Conservation (phyloP, 495 filamentous ascomycete genomes). For the Penicillium cinerascens region DNA sequence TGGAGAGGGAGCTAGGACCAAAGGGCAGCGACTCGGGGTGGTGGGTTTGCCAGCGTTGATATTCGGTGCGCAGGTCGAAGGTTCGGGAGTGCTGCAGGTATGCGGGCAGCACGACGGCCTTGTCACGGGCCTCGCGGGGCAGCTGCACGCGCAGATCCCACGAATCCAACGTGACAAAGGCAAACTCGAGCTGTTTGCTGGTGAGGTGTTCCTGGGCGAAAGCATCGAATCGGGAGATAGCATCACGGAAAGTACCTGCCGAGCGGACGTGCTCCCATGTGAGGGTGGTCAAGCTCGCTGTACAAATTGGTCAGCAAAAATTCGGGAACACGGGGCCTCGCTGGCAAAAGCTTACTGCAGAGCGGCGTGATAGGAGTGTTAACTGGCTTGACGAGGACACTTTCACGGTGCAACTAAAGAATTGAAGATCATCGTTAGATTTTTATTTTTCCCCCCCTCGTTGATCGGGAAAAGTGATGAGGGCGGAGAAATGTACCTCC, state of each 20-base stretch:
- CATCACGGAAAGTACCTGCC: conserved; percentile 93
- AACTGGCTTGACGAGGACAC: conserved; percentile 93
- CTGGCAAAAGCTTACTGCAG: conserved; percentile 71
- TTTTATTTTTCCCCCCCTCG: background rate
- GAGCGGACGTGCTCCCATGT: conserved; percentile 99
- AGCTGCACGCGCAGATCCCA: conserved; percentile 99
- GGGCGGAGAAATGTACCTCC: conserved; percentile 59
- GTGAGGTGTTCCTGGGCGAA: conserved; percentile 88
- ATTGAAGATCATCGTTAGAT: conserved; percentile 1
- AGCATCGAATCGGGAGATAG: conserved; percentile 87
- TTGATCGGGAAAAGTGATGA: background rate
- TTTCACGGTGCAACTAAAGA: conserved; percentile 82
- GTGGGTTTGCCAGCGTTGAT: conserved; percentile 96
- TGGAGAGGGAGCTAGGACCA: conserved; percentile 87
- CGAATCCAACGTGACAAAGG: conserved; percentile 95
- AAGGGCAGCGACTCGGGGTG: conserved; percentile 97
- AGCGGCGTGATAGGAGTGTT: conserved; percentile 98
- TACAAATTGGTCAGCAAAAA: conserved; percentile 31
- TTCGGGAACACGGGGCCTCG: conserved; percentile 1
- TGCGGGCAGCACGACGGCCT: conserved; percentile 92
- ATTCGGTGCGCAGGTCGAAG: conserved; percentile 94
- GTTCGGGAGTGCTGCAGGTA: conserved; percentile 96
- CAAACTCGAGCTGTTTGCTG: conserved; percentile 84
- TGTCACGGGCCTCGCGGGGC: conserved; percentile 94
- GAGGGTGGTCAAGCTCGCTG: conserved; percentile 93